Percentiles rank a stretch among this genome's conserved stretches.
phyloP scores from a whole-genome alignment of 208 protist genomes.

The Trypanosoma vivax region DNA sequence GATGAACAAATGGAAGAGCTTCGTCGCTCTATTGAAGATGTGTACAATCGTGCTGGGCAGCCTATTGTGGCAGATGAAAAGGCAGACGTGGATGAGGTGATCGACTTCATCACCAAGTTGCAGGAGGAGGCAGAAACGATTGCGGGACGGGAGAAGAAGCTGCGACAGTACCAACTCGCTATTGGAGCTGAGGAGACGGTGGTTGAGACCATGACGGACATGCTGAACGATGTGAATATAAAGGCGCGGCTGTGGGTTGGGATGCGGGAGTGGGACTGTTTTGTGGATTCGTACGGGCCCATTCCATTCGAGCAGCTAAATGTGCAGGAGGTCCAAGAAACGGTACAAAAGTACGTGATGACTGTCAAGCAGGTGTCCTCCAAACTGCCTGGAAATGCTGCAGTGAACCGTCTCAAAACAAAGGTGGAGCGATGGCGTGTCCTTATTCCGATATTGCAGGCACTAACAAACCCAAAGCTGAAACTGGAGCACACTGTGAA shows the following conservation, averaged over 20 bases:
- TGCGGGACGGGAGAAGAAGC: constrained; percentile 78
- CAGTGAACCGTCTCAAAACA: constrained; percentile 73
- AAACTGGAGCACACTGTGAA: constrained; percentile 79
- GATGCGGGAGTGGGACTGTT: constrained; percentile 78
- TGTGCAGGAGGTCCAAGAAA: constrained; percentile 62
- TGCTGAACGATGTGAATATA: constrained; percentile 89
- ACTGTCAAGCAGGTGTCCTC: constrained; percentile 88
- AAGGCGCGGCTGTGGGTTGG: constrained; percentile 84
- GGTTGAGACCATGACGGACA: constrained; percentile 86
- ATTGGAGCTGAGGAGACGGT: constrained; percentile 88
- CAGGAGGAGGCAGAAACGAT: constrained; percentile 77
- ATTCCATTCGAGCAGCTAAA: constrained; percentile 78
- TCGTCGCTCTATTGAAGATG: constrained; percentile 76
- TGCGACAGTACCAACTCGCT: constrained; percentile 81
- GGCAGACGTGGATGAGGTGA: constrained; percentile 69
- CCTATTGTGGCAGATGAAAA: constrained; percentile 84
- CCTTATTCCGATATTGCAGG: constrained; percentile 87
- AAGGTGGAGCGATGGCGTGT: constrained; percentile 92
- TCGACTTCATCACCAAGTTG: constrained; percentile 76
- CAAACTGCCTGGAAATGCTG: constrained; percentile 74
- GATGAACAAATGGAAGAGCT: constrained; percentile 92
- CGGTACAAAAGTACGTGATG: constrained; percentile 80
- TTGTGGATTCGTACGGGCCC: constrained; percentile 50
- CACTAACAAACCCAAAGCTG: constrained; percentile 91
- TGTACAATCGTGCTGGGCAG: constrained; percentile 82